These are phyloP conservation scores for Clonostachys solani DNA, from an alignment of 2,329 filamentous ascomycete species.

Conservation along the genomic window DNA sequence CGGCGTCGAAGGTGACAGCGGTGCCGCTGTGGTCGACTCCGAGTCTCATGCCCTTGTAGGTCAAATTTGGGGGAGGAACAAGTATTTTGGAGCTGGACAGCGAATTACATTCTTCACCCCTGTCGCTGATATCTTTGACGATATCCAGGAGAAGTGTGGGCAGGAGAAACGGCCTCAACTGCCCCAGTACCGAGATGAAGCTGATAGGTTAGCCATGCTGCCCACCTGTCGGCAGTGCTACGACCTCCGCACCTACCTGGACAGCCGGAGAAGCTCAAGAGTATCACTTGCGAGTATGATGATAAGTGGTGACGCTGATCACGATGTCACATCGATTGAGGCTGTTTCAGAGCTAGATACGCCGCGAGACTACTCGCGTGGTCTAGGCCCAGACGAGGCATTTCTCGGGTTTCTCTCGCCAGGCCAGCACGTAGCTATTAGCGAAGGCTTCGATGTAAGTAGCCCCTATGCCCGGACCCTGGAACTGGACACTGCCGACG, in stretches of 20 bases:
- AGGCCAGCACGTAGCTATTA: slow-evolving; percentile 78
- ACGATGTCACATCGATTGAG: slow-evolving; percentile 30
- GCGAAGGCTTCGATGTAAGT: slow-evolving; percentile 39
- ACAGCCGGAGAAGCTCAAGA: slow-evolving; percentile 34
- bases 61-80: slow-evolving; percentile 38
- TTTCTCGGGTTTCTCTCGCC: slow-evolving; percentile 26
- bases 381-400: too few species aligned
- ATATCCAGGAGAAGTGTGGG: slow-evolving; percentile 38
- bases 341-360: slow-evolving; percentile 35
- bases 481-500: slow-evolving; percentile 79
- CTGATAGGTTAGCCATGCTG: slow-evolving; percentile 30
- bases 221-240: slow-evolving; percentile 35
- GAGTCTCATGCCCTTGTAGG: slow-evolving; percentile 30
- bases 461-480: slow-evolving; percentile 92
- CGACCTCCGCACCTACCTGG: slow-evolving; percentile 31
- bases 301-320: slow-evolving; percentile 24
- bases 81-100: slow-evolving; percentile 34
- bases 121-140: slow-evolving; percentile 36
- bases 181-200: slow-evolving; percentile 33
- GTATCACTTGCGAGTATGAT: slow-evolving; percentile 37
- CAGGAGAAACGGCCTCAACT: slow-evolving; percentile 30
- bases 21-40: slow-evolving; percentile 36
- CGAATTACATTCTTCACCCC: slow-evolving; percentile 37
- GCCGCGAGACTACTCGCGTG: slow-evolving; percentile 21
- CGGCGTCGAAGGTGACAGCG: slow-evolving; percentile 38